A percentile compares a stretch with the other conserved stretches of the same genome.
Conservation (phyloP, 1,284 basidiomycete genomes). For the Apiotrichum porosum region DNA sequence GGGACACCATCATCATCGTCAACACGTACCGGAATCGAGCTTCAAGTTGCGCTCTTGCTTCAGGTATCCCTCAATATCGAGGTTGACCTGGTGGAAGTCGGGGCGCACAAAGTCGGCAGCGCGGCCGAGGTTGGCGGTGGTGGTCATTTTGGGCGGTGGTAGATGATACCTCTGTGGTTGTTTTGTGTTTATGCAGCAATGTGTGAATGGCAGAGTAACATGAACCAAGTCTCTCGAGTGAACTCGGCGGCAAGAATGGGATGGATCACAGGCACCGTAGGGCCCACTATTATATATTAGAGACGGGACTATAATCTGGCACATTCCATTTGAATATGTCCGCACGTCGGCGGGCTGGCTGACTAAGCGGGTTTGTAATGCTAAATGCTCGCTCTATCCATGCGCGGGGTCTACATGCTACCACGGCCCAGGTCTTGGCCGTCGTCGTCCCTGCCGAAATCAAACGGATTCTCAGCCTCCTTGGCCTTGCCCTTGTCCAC, state of each 20-base stretch:
- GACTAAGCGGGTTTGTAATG: no score
- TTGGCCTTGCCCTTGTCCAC: constrained; percentile 5
- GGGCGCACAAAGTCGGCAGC: constrained; percentile 67
- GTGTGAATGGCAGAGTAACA: neutral
- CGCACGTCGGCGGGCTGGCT: no score
- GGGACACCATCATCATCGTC: neutral
- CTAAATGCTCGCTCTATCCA: neutral
- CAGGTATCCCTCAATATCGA: constrained; percentile 74
- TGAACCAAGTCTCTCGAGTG: neutral
- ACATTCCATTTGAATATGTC: neutral
- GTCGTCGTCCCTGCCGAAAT: no score
- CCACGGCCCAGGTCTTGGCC: no score
- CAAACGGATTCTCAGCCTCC: neutral
- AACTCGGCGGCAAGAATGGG: no score
- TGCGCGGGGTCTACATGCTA: neutral
- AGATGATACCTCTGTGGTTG: neutral
- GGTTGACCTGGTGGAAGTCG: constrained; percentile 90
- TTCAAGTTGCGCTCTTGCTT: constrained; percentile 81
- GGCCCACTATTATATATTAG: neutral
- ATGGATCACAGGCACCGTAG: no score
- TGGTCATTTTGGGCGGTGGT: neutral
- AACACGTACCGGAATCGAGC: constrained; percentile 75
- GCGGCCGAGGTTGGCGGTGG: constrained; percentile 28
- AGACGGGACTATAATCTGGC: no score
- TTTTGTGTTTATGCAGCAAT: neutral